These are phyloP conservation scores for Nannizziopsis arthrosporioides DNA, from an alignment of 2,329 filamentous ascomycete genomes.

Conservation along the genomic window DNA sequence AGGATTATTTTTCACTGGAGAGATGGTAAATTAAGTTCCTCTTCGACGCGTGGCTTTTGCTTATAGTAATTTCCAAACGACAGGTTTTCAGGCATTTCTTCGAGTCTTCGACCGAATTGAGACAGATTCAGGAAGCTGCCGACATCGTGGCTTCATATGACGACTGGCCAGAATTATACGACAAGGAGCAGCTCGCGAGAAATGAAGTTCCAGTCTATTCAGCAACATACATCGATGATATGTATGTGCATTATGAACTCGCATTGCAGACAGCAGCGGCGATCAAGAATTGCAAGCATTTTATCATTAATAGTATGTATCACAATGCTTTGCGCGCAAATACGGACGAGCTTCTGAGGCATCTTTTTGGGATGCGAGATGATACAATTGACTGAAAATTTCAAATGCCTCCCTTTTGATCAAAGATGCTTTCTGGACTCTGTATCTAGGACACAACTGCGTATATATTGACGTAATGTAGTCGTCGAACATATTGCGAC, in stretches of 20 bases:
- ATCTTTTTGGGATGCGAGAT: constrained; percentile 67
- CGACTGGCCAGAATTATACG: constrained; percentile 67
- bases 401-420: neutral
- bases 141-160: constrained; percentile 55
- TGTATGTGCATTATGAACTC: constrained; percentile 76
- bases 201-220: constrained; percentile 82
- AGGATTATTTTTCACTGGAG: constrained; percentile 71
- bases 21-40: constrained; percentile 50
- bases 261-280: constrained; percentile 61
- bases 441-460: neutral
- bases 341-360: constrained; percentile 62
- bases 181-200: constrained; percentile 56
- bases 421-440: neutral
- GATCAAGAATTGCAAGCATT: constrained; percentile 67
- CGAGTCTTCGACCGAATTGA: constrained; percentile 64
- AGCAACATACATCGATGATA: constrained; percentile 72
- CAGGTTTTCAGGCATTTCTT: constrained; percentile 72
- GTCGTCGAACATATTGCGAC: neutral
- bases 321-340: constrained; percentile 69
- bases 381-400: constrained; percentile 46
- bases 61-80: neutral
- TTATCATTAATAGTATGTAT: constrained; percentile 75
- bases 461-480: neutral
- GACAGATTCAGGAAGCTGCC: constrained; percentile 55
- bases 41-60: neutral